Evolutionary conservation across 2,329 filamentous ascomycete genomes (phyloP).

Genomic region (Penicillium decumbens): DNA sequence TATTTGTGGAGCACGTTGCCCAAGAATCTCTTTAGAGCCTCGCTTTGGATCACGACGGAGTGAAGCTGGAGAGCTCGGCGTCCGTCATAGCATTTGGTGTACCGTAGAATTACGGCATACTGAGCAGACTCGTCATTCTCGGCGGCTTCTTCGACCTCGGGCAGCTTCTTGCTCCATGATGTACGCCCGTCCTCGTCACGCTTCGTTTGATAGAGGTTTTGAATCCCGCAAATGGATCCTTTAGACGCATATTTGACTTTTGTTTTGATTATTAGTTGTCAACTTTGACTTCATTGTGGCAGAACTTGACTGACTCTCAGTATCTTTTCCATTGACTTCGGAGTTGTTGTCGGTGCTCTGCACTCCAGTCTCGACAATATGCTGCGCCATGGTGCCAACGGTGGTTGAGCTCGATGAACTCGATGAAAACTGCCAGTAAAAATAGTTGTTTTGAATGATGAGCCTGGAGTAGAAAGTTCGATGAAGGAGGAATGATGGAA

Average conservation of each 20-base stretch:
- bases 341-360: not conserved
- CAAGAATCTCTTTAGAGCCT: constrained; percentile 55
- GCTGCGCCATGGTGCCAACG: not conserved
- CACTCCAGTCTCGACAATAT: not conserved
- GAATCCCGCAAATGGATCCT: constrained; percentile 38
- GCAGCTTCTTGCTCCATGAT: constrained; percentile 55
- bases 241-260: constrained; percentile 14
- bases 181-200: constrained; percentile 49
- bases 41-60: constrained; percentile 61
- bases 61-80: constrained; percentile 58
- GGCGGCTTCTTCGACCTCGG: constrained; percentile 52
- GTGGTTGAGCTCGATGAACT: not conserved
- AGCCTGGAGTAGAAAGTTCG: not conserved
- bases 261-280: not conserved
- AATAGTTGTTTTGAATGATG: not conserved
- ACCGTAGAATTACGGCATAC: constrained; percentile 58
- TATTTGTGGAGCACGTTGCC: constrained; percentile 54
- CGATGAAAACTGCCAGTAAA: not conserved
- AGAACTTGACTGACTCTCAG: not conserved
- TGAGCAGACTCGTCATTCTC: constrained; percentile 60
- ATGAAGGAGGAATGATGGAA: not conserved
- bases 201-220: constrained; percentile 49
- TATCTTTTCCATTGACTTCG: not conserved
- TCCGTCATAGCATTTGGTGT: constrained; percentile 55
- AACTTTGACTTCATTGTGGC: not conserved